A percentile compares a stretch with the other conserved stretches of the same genome.
Evolutionary conservation across 768 basidiomycete species (phyloP).

Genomic region (Phlegmacium glaucopus): DNA sequence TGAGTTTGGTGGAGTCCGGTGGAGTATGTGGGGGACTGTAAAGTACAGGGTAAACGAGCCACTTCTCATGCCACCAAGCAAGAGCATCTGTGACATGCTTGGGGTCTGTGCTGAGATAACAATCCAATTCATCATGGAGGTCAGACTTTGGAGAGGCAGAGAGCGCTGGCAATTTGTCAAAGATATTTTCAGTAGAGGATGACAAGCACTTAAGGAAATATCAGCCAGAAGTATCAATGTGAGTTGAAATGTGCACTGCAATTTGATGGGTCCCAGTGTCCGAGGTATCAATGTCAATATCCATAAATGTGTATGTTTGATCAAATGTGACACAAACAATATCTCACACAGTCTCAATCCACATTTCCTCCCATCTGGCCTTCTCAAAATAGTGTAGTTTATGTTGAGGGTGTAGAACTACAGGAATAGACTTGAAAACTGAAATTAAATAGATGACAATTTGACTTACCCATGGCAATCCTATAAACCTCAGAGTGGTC

Average conservation of each 20-base stretch:
- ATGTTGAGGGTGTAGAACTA: conserved; percentile 7
- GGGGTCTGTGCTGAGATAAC: conserved; percentile 23
- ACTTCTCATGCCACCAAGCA: conserved; percentile 23
- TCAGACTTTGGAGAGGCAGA: conserved; percentile 5
- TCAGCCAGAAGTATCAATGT: not conserved
- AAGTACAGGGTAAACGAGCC: too few relatives aligned
- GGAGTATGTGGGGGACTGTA: too few relatives aligned
- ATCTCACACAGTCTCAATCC: conserved; percentile 19
- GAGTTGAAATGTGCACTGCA: not conserved
- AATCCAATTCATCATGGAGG: conserved; percentile 18
- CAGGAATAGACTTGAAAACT: not conserved
- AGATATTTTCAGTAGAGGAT: conserved; percentile 14
- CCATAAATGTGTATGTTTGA: not conserved
- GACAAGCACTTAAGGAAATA: not conserved
- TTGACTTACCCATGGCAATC: conserved; percentile 15
- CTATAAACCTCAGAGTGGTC: conserved; percentile 15
- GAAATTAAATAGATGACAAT: too few relatives aligned
- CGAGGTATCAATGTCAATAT: not conserved
- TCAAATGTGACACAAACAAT: conserved; percentile 3
- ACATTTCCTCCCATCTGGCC: conserved; percentile 20
- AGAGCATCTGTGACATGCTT: conserved; percentile 21
- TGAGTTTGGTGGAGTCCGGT: too few relatives aligned
- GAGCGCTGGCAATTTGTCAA: conserved; percentile 22
- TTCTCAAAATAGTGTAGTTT: conserved; percentile 26
- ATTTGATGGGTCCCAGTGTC: not conserved